These are phyloP conservation scores for Leptographium radiaticola DNA, from an alignment of 2,329 filamentous ascomycete genomes.

Conservation along the genomic window DNA sequence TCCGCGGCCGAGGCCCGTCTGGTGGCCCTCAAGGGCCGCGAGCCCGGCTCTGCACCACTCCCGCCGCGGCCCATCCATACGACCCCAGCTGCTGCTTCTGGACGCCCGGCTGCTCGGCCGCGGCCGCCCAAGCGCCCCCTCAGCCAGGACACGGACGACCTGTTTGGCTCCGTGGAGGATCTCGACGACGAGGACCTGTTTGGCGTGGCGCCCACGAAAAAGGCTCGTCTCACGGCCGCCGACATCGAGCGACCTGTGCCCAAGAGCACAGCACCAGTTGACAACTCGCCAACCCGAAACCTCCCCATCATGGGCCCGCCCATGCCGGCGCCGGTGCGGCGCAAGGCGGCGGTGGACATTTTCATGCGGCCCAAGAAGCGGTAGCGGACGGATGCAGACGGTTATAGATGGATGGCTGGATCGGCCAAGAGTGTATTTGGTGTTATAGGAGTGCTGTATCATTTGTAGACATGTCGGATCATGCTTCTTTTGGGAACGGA, in stretches of 20 bases:
- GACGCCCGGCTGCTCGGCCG: not conserved
- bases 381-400: not conserved
- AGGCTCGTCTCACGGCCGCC: conserved; percentile 5
- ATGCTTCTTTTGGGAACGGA: too few species aligned
- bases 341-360: conserved; percentile 33
- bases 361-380: conserved; percentile 36
- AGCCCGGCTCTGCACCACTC: not conserved
- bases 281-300: too few species aligned
- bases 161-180: conserved; percentile 4
- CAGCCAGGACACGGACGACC: conserved; percentile 12
- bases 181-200: conserved; percentile 7
- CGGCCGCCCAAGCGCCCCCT: not conserved
- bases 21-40: conserved; percentile 19
- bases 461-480: too few species aligned
- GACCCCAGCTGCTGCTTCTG: not conserved
- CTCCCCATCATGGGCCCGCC: too few species aligned
- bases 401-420: not conserved
- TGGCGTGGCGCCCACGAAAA: conserved; percentile 7
- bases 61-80: not conserved
- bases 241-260: conserved; percentile 4
- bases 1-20: conserved; percentile 23
- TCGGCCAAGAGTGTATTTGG: too few species aligned
- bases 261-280: not conserved
- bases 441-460: not conserved
- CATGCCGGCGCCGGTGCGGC: conserved; percentile 13